phyloP scores from a whole-genome alignment of 345 rosid species.

The Arabis hirsuta region DNA sequence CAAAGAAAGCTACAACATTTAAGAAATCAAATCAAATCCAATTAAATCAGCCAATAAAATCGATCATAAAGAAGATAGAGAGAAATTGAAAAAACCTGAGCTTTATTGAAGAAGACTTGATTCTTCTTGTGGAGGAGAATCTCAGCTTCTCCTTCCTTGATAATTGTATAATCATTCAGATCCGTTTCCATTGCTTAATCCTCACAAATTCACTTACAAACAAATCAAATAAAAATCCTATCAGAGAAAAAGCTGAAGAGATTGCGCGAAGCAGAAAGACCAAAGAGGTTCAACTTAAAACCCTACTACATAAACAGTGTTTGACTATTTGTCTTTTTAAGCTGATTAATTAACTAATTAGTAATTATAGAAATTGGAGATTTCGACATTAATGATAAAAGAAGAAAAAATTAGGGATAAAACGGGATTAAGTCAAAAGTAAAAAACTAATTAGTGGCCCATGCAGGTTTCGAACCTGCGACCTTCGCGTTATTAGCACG shows the following conservation, averaged over 20 bases:
- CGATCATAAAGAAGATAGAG: no score
- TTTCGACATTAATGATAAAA: neutral
- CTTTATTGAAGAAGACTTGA: slow-evolving; percentile 91
- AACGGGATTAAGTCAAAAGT: no score
- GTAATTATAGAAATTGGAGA: neutral
- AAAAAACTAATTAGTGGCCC: slow-evolving; percentile 6
- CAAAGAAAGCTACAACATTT: no score
- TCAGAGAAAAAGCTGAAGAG: neutral
- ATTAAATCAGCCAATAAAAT: no score
- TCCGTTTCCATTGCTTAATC: slow-evolving; percentile 48
- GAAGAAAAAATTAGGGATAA: neutral
- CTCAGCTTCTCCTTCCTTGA: slow-evolving; percentile 98
- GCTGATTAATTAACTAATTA: neutral
- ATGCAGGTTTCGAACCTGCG: slow-evolving; percentile 52
- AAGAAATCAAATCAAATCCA: no score
- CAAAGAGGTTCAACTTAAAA: slow-evolving; percentile 17
- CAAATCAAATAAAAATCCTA: neutral
- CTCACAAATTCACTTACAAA: neutral
- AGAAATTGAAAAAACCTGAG: slow-evolving; percentile 59
- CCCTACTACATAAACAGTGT: slow-evolving; percentile 18
- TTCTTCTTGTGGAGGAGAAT: slow-evolving; percentile 91
- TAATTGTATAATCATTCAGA: slow-evolving; percentile 69
- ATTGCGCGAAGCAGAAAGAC: slow-evolving; percentile 1
- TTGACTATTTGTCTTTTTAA: no score
- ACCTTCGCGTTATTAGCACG: slow-evolving; percentile 97